A percentile compares a stretch with the other conserved stretches of the same genome.
phyloP scores from a whole-genome alignment of 192 early-diverging fungal species.

The Backusella mclennaniae region DNA sequence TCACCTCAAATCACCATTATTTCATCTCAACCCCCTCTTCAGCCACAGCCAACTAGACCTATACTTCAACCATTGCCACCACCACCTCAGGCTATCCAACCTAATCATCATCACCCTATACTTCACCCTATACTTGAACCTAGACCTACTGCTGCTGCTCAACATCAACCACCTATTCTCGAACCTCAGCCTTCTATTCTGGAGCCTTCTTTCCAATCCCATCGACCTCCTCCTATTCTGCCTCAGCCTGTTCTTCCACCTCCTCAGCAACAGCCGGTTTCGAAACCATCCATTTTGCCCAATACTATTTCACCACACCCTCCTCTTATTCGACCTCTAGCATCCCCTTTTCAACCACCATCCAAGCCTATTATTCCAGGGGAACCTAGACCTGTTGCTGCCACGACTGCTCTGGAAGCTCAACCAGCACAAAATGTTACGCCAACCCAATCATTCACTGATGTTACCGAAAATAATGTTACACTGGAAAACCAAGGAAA shows the following conservation, averaged over 20 bases:
- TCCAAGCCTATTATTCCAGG: not conserved
- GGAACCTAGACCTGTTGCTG: not conserved
- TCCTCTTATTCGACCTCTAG: not conserved
- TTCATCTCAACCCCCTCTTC: not conserved
- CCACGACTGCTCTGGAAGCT: not conserved
- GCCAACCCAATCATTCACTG: not conserved
- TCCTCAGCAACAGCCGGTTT: not conserved
- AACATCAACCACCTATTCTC: not conserved
- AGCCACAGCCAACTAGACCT: not conserved
- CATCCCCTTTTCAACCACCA: not conserved
- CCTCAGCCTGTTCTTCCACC: not conserved
- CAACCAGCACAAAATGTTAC: not conserved
- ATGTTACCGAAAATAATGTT: not conserved
- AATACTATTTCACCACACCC: not conserved
- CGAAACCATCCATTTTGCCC: not conserved
- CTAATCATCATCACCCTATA: not conserved
- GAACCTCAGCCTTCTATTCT: not conserved
- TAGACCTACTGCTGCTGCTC: not conserved
- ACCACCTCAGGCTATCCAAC: not conserved
- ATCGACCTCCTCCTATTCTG: not conserved
- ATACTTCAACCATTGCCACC: not conserved
- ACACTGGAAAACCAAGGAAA: not conserved
- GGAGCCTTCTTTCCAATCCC: not conserved
- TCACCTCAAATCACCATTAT: not conserved
- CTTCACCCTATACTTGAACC: not conserved